Conservation (phyloP, 371 early-diverging fungal species). For the Choanephora cucurbitarum region DNA sequence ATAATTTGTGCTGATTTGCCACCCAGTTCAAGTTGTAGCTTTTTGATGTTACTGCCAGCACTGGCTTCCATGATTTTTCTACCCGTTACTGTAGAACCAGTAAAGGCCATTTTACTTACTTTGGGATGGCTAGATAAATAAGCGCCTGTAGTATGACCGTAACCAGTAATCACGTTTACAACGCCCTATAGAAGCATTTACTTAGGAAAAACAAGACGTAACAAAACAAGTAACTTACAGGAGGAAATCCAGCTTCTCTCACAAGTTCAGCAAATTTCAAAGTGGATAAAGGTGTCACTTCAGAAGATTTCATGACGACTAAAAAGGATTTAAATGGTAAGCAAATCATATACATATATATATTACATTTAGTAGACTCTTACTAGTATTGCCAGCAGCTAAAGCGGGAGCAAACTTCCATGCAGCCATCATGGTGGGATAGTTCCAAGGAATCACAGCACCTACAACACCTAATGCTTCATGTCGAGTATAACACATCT, state of each 20-base stretch:
- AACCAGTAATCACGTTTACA: constrained; percentile 67
- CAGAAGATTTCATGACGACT: constrained; percentile 42
- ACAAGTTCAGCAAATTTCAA: constrained; percentile 50
- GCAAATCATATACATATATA: too few species aligned
- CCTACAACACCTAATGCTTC: constrained; percentile 85
- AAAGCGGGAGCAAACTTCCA: constrained; percentile 91
- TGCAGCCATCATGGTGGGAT: constrained; percentile 69
- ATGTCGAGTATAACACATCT: constrained; percentile 73
- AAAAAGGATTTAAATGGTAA: neutral
- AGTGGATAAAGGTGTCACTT: constrained; percentile 56
- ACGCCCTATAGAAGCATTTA: constrained; percentile 48
- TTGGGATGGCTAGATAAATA: constrained; percentile 37
- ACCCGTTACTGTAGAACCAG: constrained; percentile 61
- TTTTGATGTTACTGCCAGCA: constrained; percentile 69
- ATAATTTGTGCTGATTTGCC: constrained; percentile 91
- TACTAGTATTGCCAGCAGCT: constrained; percentile 67
- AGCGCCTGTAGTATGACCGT: constrained; percentile 42
- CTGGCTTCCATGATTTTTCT: constrained; percentile 55
- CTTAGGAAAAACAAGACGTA: neutral
- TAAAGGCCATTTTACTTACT: constrained; percentile 65
- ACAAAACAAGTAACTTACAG: constrained; percentile 32
- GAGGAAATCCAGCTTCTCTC: constrained; percentile 48
- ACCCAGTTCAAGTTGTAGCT: constrained; percentile 85
- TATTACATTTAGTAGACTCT: too few species aligned
- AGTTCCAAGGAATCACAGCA: constrained; percentile 64